Percentiles rank a stretch among this genome's conserved stretches.
These are phyloP conservation scores for Chalciporus chontae DNA, from an alignment of 768 basidiomycete species.

Conservation along the genomic window DNA sequence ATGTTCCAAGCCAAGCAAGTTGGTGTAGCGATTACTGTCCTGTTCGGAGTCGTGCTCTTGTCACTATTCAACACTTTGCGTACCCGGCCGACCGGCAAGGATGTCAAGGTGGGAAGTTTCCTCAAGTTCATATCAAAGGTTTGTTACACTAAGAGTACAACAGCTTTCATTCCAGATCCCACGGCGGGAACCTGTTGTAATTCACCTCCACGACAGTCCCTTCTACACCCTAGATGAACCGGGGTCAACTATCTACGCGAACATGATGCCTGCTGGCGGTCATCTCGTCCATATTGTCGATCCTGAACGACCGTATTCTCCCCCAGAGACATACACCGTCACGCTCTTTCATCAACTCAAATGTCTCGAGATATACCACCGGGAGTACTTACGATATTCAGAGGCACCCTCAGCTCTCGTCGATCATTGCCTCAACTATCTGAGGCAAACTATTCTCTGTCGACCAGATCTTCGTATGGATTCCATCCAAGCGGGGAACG, in stretches of 20 bases:
- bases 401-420: slow-evolving; percentile 6
- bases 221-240: slow-evolving; percentile 17
- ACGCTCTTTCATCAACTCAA: slow-evolving; percentile 40
- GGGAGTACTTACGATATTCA: slow-evolving; percentile 4
- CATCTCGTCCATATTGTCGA: slow-evolving; percentile 26
- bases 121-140: too few relatives aligned
- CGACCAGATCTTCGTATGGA: slow-evolving; percentile 28
- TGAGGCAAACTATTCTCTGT: slow-evolving; percentile 32
- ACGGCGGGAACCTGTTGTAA: slow-evolving; percentile 16
- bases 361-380: slow-evolving; percentile 36
- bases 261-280: slow-evolving; percentile 30
- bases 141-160: too few relatives aligned
- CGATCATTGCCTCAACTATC: slow-evolving; percentile 35
- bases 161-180: slow-evolving; percentile 5
- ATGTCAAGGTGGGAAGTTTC: too few relatives aligned
- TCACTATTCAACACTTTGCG: too few relatives aligned
- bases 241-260: slow-evolving; percentile 25
- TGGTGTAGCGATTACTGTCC: too few relatives aligned
- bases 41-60: too few relatives aligned
- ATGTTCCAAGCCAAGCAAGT: too few relatives aligned
- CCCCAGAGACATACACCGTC: slow-evolving; percentile 29
- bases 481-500: slow-evolving; percentile 9
- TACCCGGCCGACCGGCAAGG: too few relatives aligned
- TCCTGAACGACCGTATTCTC: not conserved
- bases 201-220: slow-evolving; percentile 22